phyloP scores from a whole-genome alignment of 2,329 filamentous ascomycete genomes.

The Colletotrichum liaoningense region DNA sequence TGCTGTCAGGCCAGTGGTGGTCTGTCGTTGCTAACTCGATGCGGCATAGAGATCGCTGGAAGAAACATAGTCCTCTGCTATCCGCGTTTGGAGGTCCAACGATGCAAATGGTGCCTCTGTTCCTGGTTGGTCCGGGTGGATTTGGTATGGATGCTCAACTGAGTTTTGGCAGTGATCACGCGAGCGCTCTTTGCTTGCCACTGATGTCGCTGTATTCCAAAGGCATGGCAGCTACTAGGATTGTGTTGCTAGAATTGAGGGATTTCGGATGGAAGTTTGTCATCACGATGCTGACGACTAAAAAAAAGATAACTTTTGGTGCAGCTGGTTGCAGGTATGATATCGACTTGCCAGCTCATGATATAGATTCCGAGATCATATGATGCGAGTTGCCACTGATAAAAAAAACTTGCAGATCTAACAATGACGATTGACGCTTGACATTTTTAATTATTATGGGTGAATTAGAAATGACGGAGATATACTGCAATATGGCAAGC shows the following conservation, averaged over 20 bases:
- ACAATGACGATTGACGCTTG: neutral
- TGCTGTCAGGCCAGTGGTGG: neutral
- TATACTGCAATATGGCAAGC: neutral
- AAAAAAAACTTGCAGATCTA: neutral
- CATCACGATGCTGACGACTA: neutral
- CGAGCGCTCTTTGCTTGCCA: neutral
- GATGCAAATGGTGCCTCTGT: neutral
- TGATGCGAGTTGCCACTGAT: neutral
- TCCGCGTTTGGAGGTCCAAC: neutral
- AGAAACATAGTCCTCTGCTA: neutral
- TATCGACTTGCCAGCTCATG: neutral
- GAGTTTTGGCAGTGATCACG: constrained; percentile 1
- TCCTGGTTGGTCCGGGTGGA: neutral
- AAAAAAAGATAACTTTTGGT: neutral
- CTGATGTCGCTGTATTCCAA: neutral
- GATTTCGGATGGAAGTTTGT: neutral
- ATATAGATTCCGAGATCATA: neutral
- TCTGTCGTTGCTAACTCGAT: neutral
- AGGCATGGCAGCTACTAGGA: neutral
- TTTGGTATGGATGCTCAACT: neutral
- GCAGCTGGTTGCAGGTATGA: neutral
- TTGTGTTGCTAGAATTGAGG: too few species aligned
- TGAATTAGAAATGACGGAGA: neutral
- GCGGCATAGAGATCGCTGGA: neutral
- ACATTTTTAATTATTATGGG: neutral